These are phyloP conservation scores for Penicillium oxalicum DNA, from an alignment of 2,329 filamentous ascomycete genomes.

Conservation along the genomic window DNA sequence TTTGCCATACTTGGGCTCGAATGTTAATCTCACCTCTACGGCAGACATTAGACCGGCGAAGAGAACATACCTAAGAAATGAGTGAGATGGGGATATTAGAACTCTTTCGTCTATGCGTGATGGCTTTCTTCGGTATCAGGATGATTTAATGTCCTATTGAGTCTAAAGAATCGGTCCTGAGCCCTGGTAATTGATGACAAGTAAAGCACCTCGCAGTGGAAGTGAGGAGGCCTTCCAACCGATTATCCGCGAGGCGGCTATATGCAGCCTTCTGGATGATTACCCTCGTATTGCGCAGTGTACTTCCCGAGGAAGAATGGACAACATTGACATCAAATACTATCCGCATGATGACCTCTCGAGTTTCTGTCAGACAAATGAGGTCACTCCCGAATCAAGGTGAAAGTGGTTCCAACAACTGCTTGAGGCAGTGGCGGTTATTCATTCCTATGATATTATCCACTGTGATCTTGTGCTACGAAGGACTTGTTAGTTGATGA, in stretches of 20 bases:
- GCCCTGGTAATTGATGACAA: not conserved
- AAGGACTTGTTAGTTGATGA: not conserved
- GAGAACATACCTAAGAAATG: no score
- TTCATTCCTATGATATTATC: not conserved
- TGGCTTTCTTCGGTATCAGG: no score
- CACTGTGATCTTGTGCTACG: not conserved
- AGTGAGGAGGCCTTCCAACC: slow-evolving; percentile 1
- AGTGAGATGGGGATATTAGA: no score
- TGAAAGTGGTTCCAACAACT: not conserved
- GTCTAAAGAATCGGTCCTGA: no score
- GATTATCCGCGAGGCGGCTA: not conserved
- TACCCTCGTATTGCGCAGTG: not conserved
- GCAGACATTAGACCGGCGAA: no score
- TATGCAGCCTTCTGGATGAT: not conserved
- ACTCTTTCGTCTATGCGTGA: no score
- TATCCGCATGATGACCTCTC: not conserved
- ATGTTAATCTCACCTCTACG: no score
- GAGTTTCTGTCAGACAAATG: not conserved
- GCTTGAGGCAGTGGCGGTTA: not conserved
- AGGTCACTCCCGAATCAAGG: not conserved
- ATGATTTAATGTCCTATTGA: no score
- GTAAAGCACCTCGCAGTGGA: slow-evolving; percentile 1
- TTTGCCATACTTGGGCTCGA: no score
- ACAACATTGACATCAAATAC: not conserved
- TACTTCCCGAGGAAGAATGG: not conserved